These are phyloP conservation scores for Fraxinus paxiana DNA, from an alignment of 305 asterid genomes.

Conservation along the genomic window DNA sequence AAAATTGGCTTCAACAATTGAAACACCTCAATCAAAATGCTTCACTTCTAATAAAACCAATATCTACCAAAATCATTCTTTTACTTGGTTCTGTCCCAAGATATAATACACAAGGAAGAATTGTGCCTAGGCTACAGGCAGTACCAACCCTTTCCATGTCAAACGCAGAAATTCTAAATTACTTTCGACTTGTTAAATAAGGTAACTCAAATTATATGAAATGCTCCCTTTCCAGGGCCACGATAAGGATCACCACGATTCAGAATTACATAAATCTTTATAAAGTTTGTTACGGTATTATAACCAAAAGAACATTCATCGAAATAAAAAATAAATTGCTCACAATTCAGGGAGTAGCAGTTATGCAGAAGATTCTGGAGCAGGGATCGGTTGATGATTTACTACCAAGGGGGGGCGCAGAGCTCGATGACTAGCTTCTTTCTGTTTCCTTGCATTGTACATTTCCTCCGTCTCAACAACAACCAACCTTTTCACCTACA, in stretches of 20 bases:
- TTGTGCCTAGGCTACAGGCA: neutral
- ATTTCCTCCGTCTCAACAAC: slow-evolving; percentile 87
- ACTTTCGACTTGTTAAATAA: neutral
- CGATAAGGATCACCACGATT: neutral
- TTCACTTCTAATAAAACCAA: neutral
- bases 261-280: neutral
- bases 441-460: slow-evolving; percentile 78
- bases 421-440: slow-evolving; percentile 52
- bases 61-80: neutral
- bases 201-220: neutral
- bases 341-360: slow-evolving; percentile 19
- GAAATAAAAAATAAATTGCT: neutral
- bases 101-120: neutral
- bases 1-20: neutral
- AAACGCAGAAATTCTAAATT: neutral
- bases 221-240: neutral
- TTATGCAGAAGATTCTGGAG: slow-evolving; percentile 27
- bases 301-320: neutral
- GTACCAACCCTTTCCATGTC: neutral
- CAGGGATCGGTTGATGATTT: slow-evolving; percentile 40
- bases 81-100: neutral
- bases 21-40: neutral
- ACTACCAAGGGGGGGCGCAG: slow-evolving; percentile 66
- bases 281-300: neutral
- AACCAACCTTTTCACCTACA: slow-evolving; percentile 82